Evolutionary conservation across 306 rosid species (phyloP), one percentile per base, ranked within the genome.

Genomic region (Begonia peltatifolia): DNA sequence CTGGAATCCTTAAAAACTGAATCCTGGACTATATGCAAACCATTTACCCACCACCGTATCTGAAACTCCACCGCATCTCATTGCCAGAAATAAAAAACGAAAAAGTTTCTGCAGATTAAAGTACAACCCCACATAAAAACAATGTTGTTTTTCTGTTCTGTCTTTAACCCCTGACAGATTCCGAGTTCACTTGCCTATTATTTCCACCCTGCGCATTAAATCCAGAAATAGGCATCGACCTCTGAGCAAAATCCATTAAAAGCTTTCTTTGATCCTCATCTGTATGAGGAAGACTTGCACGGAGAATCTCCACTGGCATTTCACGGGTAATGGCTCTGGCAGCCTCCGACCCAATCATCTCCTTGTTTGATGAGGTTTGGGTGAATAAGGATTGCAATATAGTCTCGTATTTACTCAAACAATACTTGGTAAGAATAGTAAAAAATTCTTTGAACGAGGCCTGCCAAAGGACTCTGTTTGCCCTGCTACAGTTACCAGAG

Each of bases 261-360:
- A 66, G 35, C 71, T 76, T 82, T 35, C 60, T 92, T 73, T 92
- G 99, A 42, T 63, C 72, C 48, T 81, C 96, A 48, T 87, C 69
- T 0, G 99, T 92, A 71, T 92, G 96, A 59, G 96, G 99, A 61
- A 92, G 79, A 60, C 99, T 86, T 14, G 99, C 94, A 3, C 89
- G 94, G 20, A 92, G 61, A 23, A 92, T 84, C 72, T 87, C 99
- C 56, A 92, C 93, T 6, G 99, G 99, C 96, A 92, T 81, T 81
- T 92, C 99, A 60, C 35, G 67, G 49, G 79, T 69, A 52, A 92
- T 81, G 23, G 96, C 79, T 69, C 71, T 70, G 41, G 94, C 79
- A 17, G 76, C 83, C 53, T 92, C 99, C 9, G 87, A 42, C 36
- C 72, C 93, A 52, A 71, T 67, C 48, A 42, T 57, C 9, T 73